Percentiles rank a stretch among this genome's conserved stretches.
phyloP scores from a whole-genome alignment of 345 rosid species.

The Salix dunnii region DNA sequence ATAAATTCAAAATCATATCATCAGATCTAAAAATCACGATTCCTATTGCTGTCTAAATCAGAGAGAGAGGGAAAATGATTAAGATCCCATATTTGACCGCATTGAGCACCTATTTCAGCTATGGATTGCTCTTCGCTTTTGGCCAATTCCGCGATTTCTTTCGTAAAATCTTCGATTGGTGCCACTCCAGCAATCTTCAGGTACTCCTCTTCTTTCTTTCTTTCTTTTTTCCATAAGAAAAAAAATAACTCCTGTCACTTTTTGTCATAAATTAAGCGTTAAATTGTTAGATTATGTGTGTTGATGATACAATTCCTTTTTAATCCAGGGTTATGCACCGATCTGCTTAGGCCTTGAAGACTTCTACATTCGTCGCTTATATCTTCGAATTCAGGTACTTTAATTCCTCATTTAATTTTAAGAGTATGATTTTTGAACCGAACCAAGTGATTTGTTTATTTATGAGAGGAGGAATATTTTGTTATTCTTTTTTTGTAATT shows the following conservation, averaged over 20 bases:
- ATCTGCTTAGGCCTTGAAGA: slow-evolving; percentile 89
- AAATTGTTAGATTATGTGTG: not conserved
- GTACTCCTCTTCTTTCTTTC: slow-evolving; percentile 8
- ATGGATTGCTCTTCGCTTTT: slow-evolving; percentile 67
- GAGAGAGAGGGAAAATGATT: slow-evolving; percentile 41
- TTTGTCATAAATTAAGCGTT: not conserved
- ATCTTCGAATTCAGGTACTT: slow-evolving; percentile 80
- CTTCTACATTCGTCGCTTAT: slow-evolving; percentile 81
- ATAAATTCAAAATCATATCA: not conserved
- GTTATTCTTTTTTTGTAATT: not conserved
- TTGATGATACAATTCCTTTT: not conserved
- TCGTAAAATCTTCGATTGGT: slow-evolving; percentile 60
- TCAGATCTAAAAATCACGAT: slow-evolving; percentile 1
- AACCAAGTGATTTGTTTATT: not conserved
- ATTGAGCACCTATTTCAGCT: slow-evolving; percentile 71
- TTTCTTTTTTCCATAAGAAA: not conserved
- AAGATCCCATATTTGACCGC: slow-evolving; percentile 73
- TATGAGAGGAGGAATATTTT: not conserved
- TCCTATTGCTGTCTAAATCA: not conserved
- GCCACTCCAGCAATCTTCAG: slow-evolving; percentile 53
- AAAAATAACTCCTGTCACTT: not conserved
- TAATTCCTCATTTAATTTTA: not conserved
- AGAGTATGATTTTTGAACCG: not conserved
- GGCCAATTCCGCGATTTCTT: slow-evolving; percentile 81
- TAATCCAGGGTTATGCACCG: slow-evolving; percentile 75